Base-by-base conservation (phyloP, 2,329 filamentous ascomycete species). In the Fonsecaea pedrosoi region DNA sequence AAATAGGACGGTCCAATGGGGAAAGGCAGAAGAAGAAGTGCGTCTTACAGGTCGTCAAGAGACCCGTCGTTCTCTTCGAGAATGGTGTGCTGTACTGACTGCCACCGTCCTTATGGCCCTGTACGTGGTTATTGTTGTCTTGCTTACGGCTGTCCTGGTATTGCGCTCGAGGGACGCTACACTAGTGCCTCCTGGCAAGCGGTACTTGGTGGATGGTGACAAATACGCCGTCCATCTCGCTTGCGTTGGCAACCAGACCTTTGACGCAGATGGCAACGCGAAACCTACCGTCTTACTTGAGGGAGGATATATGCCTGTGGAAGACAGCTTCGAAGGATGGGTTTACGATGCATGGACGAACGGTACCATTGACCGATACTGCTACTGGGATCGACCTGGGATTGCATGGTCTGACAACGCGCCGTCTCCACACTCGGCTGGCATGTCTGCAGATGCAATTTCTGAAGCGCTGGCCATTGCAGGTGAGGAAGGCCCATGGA, bases 381-480 rank as follows among this genome's bases (percentile, higher is more conserved):
- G 95, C 83, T 97, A 97, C 78, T 94, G 92, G 72, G 95, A 99
- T 77, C 90, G 95, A 25, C 95, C 95, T 0, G 95, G 95, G 1
- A 86, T 94, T 64, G 94, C 86, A 6, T 97, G 92, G 89, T 87
- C 88, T 55, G 95, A 99, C 78, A 94, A 95, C 63, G 93, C 94
- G 0, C 95, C 95, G 1, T 97, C 94, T 5, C 95, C 95, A 0
- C 89, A 97, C 73, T 96, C 92, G 4, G 94, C 92, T 4, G 93
- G 94, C 53, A 97, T 97, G 87, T 90, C 91, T n/a, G 89, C 92
- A 4, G 93, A 97, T 74, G 92, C 89, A 0, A 83, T 98, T 32
- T 94, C 92, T 53, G 94, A 98, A 80, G 92, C 93, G 2, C 85
- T 99, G 5, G 89, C 90, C 1, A 83, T 87, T 48, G 88, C 91